phyloP scores from a whole-genome alignment of 202 grass and related monocot species.

The Schoenoplectus tabernaemontani region DNA sequence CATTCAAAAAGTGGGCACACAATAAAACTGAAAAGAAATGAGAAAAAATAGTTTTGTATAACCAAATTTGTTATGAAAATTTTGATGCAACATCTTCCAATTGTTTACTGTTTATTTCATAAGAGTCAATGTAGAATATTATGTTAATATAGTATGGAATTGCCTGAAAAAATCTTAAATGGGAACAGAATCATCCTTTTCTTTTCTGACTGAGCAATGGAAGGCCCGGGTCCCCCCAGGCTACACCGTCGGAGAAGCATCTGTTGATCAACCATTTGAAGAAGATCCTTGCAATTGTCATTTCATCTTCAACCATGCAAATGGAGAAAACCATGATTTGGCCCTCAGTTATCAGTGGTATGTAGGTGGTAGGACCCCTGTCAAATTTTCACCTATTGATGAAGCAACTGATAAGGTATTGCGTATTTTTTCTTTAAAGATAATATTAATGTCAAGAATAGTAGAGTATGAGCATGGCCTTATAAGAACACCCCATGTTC shows the following conservation, averaged over 20 bases:
- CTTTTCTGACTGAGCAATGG: constrained; percentile 82
- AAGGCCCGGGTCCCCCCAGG: constrained; percentile 59
- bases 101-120: neutral
- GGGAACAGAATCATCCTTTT: constrained; percentile 81
- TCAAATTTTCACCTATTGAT: constrained; percentile 55
- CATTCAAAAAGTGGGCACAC: neutral
- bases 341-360: constrained; percentile 73
- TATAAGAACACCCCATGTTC: neutral
- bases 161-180: neutral
- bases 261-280: constrained; percentile 88
- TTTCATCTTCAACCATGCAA: constrained; percentile 61
- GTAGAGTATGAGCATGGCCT: neutral
- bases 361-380: constrained; percentile 66
- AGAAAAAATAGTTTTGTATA: neutral
- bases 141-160: neutral
- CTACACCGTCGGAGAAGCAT: constrained; percentile 58
- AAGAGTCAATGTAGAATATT: neutral
- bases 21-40: neutral
- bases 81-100: neutral
- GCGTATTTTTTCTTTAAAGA: constrained; percentile 1
- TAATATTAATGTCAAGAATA: neutral
- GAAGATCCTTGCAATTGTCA: constrained; percentile 72
- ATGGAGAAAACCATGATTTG: constrained; percentile 34
- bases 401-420: constrained; percentile 61
- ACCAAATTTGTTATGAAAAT: neutral